Conservation (phyloP, 495 filamentous ascomycete genomes). For the Tuber aestivum region DNA sequence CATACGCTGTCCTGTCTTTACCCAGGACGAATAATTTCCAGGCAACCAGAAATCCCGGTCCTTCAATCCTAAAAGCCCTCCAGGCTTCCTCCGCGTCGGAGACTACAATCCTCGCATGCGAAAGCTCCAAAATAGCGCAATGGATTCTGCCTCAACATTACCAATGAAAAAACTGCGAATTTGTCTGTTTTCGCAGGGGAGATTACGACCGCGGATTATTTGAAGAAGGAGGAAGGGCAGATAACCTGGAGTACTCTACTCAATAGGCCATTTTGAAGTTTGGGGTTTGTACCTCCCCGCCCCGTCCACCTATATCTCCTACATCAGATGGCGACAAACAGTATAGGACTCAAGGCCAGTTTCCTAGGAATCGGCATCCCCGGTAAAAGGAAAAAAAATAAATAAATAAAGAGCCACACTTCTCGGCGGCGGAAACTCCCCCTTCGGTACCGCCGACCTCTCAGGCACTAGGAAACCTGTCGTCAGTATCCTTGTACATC, state of each 20-base stretch:
- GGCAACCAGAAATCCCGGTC: conserved; percentile 58
- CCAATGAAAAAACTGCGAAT: conserved; percentile 44
- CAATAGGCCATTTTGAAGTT: conserved; percentile 52
- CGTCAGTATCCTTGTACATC: conserved; percentile 49
- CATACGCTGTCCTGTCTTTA: not conserved
- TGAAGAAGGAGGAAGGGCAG: conserved; percentile 45
- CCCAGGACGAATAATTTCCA: conserved; percentile 30
- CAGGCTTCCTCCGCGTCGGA: conserved; percentile 50
- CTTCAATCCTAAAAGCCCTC: conserved; percentile 53
- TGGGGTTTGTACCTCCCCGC: conserved; percentile 41
- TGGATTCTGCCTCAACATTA: conserved; percentile 55
- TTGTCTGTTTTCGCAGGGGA: conserved; percentile 51
- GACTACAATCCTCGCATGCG: conserved; percentile 56
- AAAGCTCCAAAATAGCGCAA: conserved; percentile 44
- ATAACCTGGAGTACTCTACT: conserved; percentile 53
- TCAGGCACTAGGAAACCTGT: conserved; percentile 49
- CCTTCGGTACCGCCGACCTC: conserved; percentile 50
- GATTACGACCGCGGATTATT: conserved; percentile 48
- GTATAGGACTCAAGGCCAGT: conserved; percentile 43
- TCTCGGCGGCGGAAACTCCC: conserved; percentile 53
- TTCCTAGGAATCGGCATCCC: conserved; percentile 46
- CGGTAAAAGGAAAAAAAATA: conserved; percentile 47
- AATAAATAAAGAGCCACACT: too few species aligned
- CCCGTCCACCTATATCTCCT: not conserved
- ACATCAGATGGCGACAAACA: not conserved